Evolutionary conservation across 2,329 filamentous ascomycete genomes (phyloP).

Genomic region (Nannizzia gypsea): DNA sequence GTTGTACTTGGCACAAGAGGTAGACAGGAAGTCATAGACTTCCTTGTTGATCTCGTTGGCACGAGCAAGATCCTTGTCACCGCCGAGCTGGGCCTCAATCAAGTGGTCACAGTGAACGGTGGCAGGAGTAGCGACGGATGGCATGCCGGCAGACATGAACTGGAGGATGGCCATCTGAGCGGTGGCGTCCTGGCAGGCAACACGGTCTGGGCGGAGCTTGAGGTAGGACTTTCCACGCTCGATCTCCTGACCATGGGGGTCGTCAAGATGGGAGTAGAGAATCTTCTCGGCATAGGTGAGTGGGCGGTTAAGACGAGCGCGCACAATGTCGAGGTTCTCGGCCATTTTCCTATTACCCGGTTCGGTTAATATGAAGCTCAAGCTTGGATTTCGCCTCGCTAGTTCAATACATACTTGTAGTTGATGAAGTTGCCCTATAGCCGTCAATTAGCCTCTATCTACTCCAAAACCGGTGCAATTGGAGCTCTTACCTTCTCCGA

Average conservation of each 20-base stretch:
- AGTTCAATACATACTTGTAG: slow-evolving; percentile 49
- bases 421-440: slow-evolving; percentile 79
- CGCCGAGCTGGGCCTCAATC: slow-evolving; percentile 93
- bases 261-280: slow-evolving; percentile 95
- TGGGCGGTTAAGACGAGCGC: slow-evolving; percentile 77
- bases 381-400: background rate
- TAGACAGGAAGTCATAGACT: slow-evolving; percentile 93
- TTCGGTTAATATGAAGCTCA: background rate
- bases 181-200: slow-evolving; percentile 98
- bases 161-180: slow-evolving; percentile 99
- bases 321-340: slow-evolving; percentile 88
- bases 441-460: background rate
- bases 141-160: slow-evolving; percentile 99
- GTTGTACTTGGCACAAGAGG: slow-evolving; percentile 96
- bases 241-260: slow-evolving; percentile 91
- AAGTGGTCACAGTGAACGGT: slow-evolving; percentile 99
- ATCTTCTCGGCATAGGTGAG: slow-evolving; percentile 97
- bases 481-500: slow-evolving; percentile 57
- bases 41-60: slow-evolving; percentile 95
- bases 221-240: slow-evolving; percentile 92
- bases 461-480: background rate
- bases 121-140: slow-evolving; percentile 80
- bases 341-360: slow-evolving; percentile 70
- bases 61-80: slow-evolving; percentile 82
- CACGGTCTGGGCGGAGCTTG: slow-evolving; percentile 90